Evolutionary conservation across 805 yeast genomes (phyloP), one percentile per base, ranked within the genome.

Genomic region (Aciculoconidium aculeatum): DNA sequence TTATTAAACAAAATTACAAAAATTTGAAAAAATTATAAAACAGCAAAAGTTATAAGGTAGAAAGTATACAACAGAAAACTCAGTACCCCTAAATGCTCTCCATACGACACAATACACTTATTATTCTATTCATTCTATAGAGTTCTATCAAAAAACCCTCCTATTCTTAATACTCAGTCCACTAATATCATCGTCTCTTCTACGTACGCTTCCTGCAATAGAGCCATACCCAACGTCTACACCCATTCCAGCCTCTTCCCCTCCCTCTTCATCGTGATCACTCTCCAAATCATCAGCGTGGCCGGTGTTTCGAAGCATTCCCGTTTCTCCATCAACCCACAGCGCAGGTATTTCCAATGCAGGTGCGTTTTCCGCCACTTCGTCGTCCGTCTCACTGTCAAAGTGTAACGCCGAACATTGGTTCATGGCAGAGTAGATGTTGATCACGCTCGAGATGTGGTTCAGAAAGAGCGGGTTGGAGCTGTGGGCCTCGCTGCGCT

Each of bases 191-290:
- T 45, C 43, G n/a, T 45, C 50, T 23, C 57, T 35, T 20, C 48
- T 47, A 15, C 66, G 39, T 11, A 51, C 44, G 6, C 40, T 42
- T 1, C 70, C 70, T 2, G 61, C 58, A 4, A 58, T 42, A 6
- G 56, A 47, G 14, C 52, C 58, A 31, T 40, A 53, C n/a, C 59
- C 65, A n/a, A 64, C 47, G 26, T 61, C 63, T 15, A 64, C 65
- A 26, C 56, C 41, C 68, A 64, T 62, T 2, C 66, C 69, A 0
- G 68, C 67, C 3, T 31, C 47, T 10, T 32, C 44, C n/a, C n/a
- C n/a, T 11, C 36, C 39, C 14, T 42, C 51, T 7, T 37, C 42
- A 6, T 28, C 45, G 14, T 23, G 31, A 17, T 36, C 41, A 14
- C 31, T 34, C 5, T 47, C 64, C 25, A 60, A 45, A 34, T 60